A percentile compares a stretch with the other conserved stretches of the same genome.
These are phyloP conservation scores for Exobasidium cylindrosporum DNA, from an alignment of 1,284 basidiomycete genomes.

Conservation along the genomic window DNA sequence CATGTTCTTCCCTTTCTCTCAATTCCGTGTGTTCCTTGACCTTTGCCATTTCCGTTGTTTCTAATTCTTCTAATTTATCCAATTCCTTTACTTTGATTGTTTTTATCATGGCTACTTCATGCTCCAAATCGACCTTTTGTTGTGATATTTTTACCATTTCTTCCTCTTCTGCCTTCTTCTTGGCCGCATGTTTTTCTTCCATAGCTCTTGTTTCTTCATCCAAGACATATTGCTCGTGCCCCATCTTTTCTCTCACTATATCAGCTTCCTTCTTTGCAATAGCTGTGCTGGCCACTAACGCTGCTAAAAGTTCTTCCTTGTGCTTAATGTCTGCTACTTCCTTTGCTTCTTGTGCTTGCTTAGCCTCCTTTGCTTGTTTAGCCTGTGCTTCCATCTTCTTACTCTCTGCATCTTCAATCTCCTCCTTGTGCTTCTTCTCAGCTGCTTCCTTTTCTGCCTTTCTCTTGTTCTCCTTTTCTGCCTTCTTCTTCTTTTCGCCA, in stretches of 20 bases:
- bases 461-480: not conserved
- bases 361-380: not conserved
- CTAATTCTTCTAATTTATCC: not conserved
- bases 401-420: slow-evolving; percentile 13
- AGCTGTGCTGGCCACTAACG: not conserved
- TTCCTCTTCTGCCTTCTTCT: not conserved
- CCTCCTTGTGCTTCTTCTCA: slow-evolving; percentile 9
- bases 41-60: not conserved
- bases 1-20: not conserved
- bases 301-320: not conserved
- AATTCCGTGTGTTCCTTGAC: not conserved
- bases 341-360: not conserved
- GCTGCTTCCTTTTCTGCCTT: not conserved
- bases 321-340: slow-evolving; percentile 1
- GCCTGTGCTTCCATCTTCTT: slow-evolving; percentile 14
- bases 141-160: not conserved
- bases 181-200: not conserved
- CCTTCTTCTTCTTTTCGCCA: not conserved
- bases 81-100: not conserved
- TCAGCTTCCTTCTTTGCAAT: not conserved
- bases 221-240: not conserved
- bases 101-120: not conserved
- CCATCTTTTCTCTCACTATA: not conserved
- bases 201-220: slow-evolving; percentile 3
- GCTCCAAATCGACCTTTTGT: not conserved